Evolutionary conservation across 371 early-diverging fungal species (phyloP).

Genomic region (Smittium culicis): DNA sequence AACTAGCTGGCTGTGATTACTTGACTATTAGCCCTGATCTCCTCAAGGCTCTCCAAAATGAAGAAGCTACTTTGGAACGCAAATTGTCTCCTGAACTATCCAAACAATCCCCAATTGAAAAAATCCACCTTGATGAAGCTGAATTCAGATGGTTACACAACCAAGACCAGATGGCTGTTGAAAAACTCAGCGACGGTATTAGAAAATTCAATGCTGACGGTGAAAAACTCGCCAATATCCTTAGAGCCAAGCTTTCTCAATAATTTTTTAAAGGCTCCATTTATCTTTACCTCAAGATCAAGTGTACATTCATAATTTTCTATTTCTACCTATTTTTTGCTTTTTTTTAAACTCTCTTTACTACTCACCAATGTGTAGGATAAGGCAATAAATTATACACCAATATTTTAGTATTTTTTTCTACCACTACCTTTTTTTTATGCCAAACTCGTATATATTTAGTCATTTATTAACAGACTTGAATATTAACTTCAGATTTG

Average conservation of each 20-base stretch:
- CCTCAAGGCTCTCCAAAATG: conserved; percentile 57
- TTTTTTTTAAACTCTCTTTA: too few relatives aligned
- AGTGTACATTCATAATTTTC: too few relatives aligned
- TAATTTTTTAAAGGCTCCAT: conserved; percentile 14
- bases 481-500: too few relatives aligned
- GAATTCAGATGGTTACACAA: conserved; percentile 91
- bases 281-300: too few relatives aligned
- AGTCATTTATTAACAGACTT: too few relatives aligned
- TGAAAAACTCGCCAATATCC: conserved; percentile 57
- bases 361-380: too few relatives aligned
- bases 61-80: conserved; percentile 44
- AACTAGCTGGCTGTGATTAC: conserved; percentile 92
- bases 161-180: conserved; percentile 95
- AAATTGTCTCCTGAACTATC: conserved; percentile 58
- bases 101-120: conserved; percentile 23
- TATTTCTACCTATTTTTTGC: too few relatives aligned
- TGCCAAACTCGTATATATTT: too few relatives aligned
- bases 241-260: conserved; percentile 42
- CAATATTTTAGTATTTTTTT: too few relatives aligned
- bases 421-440: too few relatives aligned
- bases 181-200: conserved; percentile 92
- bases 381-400: too few relatives aligned
- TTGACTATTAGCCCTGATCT: conserved; percentile 89
- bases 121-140: conserved; percentile 68
- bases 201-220: conserved; percentile 91